Conservation (phyloP, 108 stramenopile genomes). For the Cylindrotheca closterium region DNA sequence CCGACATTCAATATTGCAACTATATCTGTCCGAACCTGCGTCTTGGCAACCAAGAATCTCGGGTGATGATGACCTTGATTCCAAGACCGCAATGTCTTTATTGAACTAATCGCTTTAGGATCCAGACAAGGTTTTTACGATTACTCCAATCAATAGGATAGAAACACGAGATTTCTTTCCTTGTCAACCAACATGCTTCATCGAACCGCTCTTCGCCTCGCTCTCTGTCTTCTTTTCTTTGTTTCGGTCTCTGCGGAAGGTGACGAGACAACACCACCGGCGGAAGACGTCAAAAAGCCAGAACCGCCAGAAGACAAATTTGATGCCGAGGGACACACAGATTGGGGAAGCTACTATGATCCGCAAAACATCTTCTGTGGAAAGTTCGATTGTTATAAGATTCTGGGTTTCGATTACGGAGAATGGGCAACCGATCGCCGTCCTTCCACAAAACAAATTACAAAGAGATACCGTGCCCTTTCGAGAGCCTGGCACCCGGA, state of each 20-base stretch:
- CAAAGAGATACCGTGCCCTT: constrained; percentile 72
- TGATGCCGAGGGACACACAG: constrained; percentile 28
- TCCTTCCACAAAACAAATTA: constrained; percentile 71
- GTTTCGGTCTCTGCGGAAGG: neutral
- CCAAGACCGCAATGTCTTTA: no score
- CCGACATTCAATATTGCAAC: no score
- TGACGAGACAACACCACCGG: neutral
- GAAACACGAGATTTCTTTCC: no score
- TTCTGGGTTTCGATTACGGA: constrained; percentile 88
- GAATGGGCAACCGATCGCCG: constrained; percentile 47
- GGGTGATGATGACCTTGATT: no score
- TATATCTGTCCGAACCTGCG: no score
- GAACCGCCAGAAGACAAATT: constrained; percentile 27
- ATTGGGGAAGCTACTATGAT: constrained; percentile 88
- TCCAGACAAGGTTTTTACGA: no score
- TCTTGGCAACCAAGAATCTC: no score
- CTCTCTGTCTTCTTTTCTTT: neutral
- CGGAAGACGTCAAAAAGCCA: neutral
- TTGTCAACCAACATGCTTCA: no score
- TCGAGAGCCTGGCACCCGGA: constrained; percentile 85
- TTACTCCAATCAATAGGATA: no score
- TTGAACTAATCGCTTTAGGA: no score
- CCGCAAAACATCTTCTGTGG: constrained; percentile 86
- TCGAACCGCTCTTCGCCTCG: neutral
- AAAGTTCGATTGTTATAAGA: constrained; percentile 84